phyloP scores from a whole-genome alignment of 345 rosid species.

The Sonneratia caseolaris region DNA sequence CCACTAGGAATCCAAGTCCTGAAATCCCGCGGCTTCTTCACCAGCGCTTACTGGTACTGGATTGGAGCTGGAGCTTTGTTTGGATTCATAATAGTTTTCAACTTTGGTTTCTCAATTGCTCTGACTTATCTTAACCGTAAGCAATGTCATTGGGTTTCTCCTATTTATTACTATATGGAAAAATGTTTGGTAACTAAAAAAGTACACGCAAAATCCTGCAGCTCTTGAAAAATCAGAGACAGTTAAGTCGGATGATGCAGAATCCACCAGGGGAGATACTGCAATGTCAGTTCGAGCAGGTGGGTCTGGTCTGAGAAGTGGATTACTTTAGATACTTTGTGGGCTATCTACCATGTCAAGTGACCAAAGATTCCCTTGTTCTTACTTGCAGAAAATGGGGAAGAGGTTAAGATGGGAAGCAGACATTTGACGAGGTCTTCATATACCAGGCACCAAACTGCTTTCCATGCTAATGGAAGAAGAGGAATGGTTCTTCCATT shows the following conservation, averaged over 20 bases:
- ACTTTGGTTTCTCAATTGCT: conserved; percentile 46
- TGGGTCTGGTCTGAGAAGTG: no score
- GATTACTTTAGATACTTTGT: not conserved
- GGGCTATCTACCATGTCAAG: no score
- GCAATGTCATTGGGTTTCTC: conserved; percentile 15
- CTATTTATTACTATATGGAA: not conserved
- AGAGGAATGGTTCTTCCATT: conserved; percentile 63
- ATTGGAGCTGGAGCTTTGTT: conserved; percentile 57
- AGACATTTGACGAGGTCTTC: not conserved
- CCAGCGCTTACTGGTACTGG: conserved; percentile 63
- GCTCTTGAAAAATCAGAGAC: conserved; percentile 49
- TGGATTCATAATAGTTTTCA: conserved; percentile 61
- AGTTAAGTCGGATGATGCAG: conserved; percentile 25
- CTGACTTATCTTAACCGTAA: conserved; percentile 64
- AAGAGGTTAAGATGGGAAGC: not conserved
- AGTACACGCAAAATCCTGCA: conserved; percentile 12
- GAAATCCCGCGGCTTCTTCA: conserved; percentile 52
- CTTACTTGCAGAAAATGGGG: not conserved
- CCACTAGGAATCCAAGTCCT: conserved; percentile 56
- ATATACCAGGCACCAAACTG: not conserved
- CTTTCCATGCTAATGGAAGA: conserved; percentile 6
- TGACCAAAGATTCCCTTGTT: not conserved
- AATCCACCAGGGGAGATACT: conserved; percentile 21
- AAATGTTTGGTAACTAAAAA: not conserved
- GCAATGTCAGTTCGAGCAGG: conserved; percentile 19